These are phyloP conservation scores for Paralagenidium karlingii DNA, from an alignment of 352 stramenopile species.

Conservation along the genomic window DNA sequence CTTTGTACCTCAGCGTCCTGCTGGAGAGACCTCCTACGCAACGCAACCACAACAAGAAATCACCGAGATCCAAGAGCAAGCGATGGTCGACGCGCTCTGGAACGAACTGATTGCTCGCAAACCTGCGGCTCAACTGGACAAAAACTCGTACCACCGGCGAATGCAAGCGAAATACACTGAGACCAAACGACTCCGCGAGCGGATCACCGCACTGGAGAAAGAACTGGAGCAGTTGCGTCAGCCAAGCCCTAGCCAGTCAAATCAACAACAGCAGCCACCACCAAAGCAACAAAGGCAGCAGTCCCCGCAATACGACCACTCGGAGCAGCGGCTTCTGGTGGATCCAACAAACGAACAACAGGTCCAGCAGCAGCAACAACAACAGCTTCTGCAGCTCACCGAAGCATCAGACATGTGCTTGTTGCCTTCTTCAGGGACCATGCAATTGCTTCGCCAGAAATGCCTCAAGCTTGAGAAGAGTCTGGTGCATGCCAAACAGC, in stretches of 20 bases:
- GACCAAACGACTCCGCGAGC: constrained; percentile 32
- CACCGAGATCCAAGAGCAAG: too few relatives aligned
- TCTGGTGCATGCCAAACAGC: constrained; percentile 24
- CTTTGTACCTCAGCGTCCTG: too few relatives aligned
- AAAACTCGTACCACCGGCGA: constrained; percentile 44
- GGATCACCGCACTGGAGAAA: constrained; percentile 25
- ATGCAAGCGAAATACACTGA: constrained; percentile 66
- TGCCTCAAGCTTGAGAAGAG: constrained; percentile 42
- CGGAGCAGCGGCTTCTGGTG: constrained; percentile 4
- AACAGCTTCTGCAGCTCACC: constrained; percentile 5
- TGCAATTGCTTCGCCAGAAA: constrained; percentile 24
- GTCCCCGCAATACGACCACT: constrained; percentile 9
- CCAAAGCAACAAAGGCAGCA: constrained; percentile 14
- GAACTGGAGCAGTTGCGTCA: constrained; percentile 16
- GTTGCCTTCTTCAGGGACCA: constrained; percentile 5
- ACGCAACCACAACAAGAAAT: too few relatives aligned
- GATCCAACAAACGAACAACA: constrained; percentile 1
- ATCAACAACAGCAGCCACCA: background rate
- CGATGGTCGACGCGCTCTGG: too few relatives aligned
- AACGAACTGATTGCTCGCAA: too few relatives aligned
- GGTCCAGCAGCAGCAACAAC: constrained; percentile 1
- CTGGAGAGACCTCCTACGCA: too few relatives aligned
- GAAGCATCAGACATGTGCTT: too few relatives aligned
- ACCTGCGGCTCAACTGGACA: too few relatives aligned
- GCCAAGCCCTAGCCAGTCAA: too few relatives aligned